A percentile compares a stretch with the other conserved stretches of the same genome.
Conservation (phyloP, 345 rosid genomes). For the Chamaenerion angustifolium region DNA sequence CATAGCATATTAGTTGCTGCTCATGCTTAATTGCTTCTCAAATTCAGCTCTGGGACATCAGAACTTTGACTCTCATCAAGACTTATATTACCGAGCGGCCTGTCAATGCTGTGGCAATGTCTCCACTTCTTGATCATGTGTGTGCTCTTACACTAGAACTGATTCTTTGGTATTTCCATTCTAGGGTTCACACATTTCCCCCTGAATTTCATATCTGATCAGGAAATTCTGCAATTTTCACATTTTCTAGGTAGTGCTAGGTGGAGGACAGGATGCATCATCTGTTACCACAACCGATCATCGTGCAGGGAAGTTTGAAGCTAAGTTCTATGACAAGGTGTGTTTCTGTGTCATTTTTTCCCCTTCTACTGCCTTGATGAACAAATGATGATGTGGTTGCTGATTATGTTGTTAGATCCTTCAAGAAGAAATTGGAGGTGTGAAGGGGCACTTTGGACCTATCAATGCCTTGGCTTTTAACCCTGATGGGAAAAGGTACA, state of each 20-base stretch:
- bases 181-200: no score
- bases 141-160: slow-evolving; percentile 4
- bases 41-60: slow-evolving; percentile 78
- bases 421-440: slow-evolving; percentile 90
- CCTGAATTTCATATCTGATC: background rate
- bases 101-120: no score
- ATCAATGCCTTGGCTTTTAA: slow-evolving; percentile 93
- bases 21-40: background rate
- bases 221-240: no score
- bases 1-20: background rate
- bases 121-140: no score
- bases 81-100: no score
- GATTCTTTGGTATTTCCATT: background rate
- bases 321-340: slow-evolving; percentile 84
- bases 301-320: slow-evolving; percentile 96
- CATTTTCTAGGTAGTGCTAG: no score
- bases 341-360: background rate
- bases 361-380: no score
- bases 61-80: slow-evolving; percentile 79
- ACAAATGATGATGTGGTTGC: background rate
- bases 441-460: slow-evolving; percentile 97
- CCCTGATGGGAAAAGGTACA: slow-evolving; percentile 88
- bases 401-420: slow-evolving; percentile 35
- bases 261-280: slow-evolving; percentile 97
- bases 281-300: slow-evolving; percentile 96